Percentiles rank a stretch among this genome's conserved stretches.
phyloP scores from a whole-genome alignment of 352 stramenopile genomes.

The Elongisporangium senticosum region DNA sequence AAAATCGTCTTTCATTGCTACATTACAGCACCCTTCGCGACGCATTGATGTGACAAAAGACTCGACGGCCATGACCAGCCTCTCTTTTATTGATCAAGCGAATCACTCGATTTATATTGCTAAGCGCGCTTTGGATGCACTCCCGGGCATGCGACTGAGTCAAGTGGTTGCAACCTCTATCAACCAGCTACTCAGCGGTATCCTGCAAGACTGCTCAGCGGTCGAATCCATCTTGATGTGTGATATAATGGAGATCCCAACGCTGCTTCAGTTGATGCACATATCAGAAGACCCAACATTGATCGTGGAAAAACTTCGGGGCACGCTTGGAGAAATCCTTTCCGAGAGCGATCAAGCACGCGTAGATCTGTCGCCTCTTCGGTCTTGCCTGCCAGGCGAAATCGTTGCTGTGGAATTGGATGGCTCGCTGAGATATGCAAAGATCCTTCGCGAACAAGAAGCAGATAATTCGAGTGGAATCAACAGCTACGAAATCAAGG shows the following conservation, averaged over 20 bases:
- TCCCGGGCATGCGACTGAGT: constrained; percentile 30
- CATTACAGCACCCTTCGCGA: constrained; percentile 37
- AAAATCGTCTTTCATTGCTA: constrained; percentile 57
- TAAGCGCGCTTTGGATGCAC: constrained; percentile 24
- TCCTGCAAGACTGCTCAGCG: constrained; percentile 55
- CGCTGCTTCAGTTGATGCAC: constrained; percentile 48
- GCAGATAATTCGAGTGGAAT: constrained; percentile 26
- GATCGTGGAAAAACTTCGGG: constrained; percentile 66
- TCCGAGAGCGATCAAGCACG: constrained; percentile 32
- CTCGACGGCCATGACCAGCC: constrained; percentile 28
- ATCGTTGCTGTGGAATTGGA: constrained; percentile 54
- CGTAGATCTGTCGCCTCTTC: constrained; percentile 57
- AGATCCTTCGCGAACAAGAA: constrained; percentile 41
- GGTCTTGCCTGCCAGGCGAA: constrained; percentile 64
- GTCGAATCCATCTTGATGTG: constrained; percentile 64
- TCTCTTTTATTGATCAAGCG: constrained; percentile 55
- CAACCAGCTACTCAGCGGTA: constrained; percentile 58
- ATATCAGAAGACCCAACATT: constrained; percentile 57
- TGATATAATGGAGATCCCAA: constrained; percentile 38
- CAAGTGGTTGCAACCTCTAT: constrained; percentile 63
- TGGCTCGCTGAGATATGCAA: constrained; percentile 50
- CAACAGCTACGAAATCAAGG: constrained; percentile 55
- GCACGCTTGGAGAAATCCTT: constrained; percentile 45
- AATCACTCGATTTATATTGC: constrained; percentile 47
- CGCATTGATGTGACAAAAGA: constrained; percentile 60